Base-by-base conservation (phyloP, 495 filamentous ascomycete genomes). In the Daldinia grandis region DNA sequence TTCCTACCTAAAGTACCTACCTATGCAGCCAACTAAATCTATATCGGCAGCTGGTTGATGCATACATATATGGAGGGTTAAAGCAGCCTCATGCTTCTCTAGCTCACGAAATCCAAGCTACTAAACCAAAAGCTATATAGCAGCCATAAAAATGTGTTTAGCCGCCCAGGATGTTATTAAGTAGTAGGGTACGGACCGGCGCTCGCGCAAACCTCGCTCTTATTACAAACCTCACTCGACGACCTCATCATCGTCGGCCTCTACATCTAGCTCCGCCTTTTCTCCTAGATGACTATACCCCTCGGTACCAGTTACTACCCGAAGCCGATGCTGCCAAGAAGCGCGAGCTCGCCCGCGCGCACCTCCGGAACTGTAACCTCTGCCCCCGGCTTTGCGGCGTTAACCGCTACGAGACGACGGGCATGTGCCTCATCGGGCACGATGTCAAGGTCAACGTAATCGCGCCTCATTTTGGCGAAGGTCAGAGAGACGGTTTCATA, bases 251-350 rank as follows among this genome's bases (percentile, higher is more conserved):
- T 60, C 40, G 49, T 62, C 68, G 71, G 30, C 58, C 54, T 42
- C 83, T 93, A 28, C 89, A 92, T 69, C 90, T 93, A 33, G 90
- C 92, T 15, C 90, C 92, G 2, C 91, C 90, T 17, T 94, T 89
- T 77, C 83, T 94, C 19, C 84, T 93, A 2, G 91, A 94, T 71
- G 83, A 89, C 73, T 91, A 93, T 78, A 86, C 83, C 28, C 91
- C 91, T 0, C 85, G 90, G 25, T 92, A 92, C 73, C 81, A 87
- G 54, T 78, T 85, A 0, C 79, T 94, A 1, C 85, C 85, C 0
- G 83, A 89, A 0, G 71, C 81, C 19, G 86, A 92, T 31, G 85
- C 83, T 0, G 79, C 90, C 2, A 86, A 85, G 70, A 93, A 93
- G 74, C 86, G 90, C 19, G 88, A 88, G 7, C 78, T 78, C 7